Percentiles rank a stretch among this genome's conserved stretches.
Evolutionary conservation across 2,329 filamentous ascomycete species (phyloP).

Genomic region (Colletotrichum cuscutae): DNA sequence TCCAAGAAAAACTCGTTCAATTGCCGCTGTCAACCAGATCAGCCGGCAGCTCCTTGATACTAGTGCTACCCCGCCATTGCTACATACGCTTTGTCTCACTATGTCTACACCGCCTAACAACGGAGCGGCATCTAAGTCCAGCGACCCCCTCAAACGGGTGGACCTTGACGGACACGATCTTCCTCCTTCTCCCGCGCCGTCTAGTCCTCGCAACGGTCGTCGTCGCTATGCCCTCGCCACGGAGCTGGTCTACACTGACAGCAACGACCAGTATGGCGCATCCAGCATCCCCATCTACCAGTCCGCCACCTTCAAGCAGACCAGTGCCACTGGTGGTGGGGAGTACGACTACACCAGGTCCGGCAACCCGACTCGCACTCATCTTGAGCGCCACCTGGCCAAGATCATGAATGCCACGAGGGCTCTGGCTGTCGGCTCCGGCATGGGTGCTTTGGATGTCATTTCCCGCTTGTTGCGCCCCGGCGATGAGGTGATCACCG

Average conservation of each 20-base stretch:
- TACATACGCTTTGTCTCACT: neutral
- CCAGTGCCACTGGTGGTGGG: conserved; percentile 77
- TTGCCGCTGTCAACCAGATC: neutral
- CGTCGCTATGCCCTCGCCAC: conserved; percentile 92
- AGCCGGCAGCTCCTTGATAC: neutral
- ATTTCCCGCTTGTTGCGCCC: conserved; percentile 91
- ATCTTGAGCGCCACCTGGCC: conserved; percentile 94
- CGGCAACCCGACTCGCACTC: conserved; percentile 94
- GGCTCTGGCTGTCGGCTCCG: conserved; percentile 91
- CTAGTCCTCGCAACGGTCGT: conserved; percentile 85
- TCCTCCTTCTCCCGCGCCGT: conserved; percentile 92
- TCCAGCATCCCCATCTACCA: conserved; percentile 98
- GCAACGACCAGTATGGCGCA: conserved; percentile 95
- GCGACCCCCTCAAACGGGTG: conserved; percentile 64
- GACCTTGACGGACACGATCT: conserved; percentile 87
- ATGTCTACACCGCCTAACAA: conserved; percentile 34
- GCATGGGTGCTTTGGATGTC: conserved; percentile 97
- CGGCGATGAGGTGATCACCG: conserved; percentile 96
- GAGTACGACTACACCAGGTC: conserved; percentile 99
- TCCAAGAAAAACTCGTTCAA: neutral
- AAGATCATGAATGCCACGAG: conserved; percentile 98
- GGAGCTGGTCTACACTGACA: conserved; percentile 95
- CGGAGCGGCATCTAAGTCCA: conserved; percentile 22
- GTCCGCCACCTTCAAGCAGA: conserved; percentile 98
- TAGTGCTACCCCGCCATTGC: conserved; percentile 4